Evolutionary conservation across 257 asterid genomes (phyloP), one percentile per base, ranked within the genome.

Genomic region (Solanum chiquidenum): DNA sequence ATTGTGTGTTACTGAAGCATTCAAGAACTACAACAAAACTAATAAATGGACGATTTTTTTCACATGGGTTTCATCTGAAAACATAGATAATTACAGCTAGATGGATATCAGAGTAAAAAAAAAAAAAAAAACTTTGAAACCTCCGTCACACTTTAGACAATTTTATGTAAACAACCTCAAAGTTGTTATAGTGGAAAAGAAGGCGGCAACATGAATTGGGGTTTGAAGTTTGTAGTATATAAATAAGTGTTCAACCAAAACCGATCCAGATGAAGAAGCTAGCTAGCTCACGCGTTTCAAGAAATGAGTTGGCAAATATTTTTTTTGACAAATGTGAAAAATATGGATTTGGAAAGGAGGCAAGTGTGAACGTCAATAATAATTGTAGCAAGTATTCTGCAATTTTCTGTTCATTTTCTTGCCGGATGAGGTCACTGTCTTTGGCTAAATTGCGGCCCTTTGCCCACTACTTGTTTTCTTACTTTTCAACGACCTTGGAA

Each of bases 101-200:
- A 55, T 44, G 86, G 90, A 46, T 68, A 77, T 42, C 88, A 68
- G 4, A 55, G 40, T 66, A 69, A 77, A 29, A 87, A 86, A 33
- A 49, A 75, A 27, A 52, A 68, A 37, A 40, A 40, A 3, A 88
- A 72, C 92, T 80, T 91, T 3, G 94, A 62, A 6, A 87, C 76
- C 84, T 83, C 93, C 92, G 94, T 89, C 92, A 71, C 29, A 38
- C 72, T 34, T 49, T 86, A 89, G 84, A 77, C n/a, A 77, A 82
- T 72, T 46, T 84, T 87, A 9, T 87, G 89, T 55, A 21, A 89
- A 83, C 94, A 64, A 90, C 88, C 92, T 91, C 89, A 23, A 23
- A 60, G 13, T 60, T 23, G 23, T 20, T 52, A 52, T 4, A 60
- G 29, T 9, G 13, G 29, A 60, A 60, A 60, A 60, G 69, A 23